Base-by-base conservation (phyloP, 768 basidiomycete species). In the Amanita subjunquillea region DNA sequence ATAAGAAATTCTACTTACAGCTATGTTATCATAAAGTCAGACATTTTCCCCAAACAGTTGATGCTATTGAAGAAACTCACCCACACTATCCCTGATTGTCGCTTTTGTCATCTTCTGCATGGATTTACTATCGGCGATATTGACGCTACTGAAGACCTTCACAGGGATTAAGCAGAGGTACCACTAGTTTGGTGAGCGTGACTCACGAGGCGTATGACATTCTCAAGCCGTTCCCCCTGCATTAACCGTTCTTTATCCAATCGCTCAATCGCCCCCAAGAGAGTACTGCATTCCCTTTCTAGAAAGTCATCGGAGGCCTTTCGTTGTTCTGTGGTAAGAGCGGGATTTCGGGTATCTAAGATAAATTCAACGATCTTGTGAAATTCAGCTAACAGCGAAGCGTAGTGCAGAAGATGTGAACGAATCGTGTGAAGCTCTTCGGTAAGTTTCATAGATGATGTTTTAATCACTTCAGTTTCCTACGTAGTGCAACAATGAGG, bases 361-460 rank as follows among this genome's bases (percentile, higher is more conserved):
- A 83, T 66, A 55, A 84, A 84, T 1, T 56, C 15, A 29, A 83
- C 72, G 2, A 77, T 70, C 57, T 80, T 77, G 6, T 59, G 59
- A 56, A 82, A 81, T 53, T 80, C 77, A 9, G 74, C 69, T 5
- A 83, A 67, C 13, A 84, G 71, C 5, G 76, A 73, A 7, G 68
- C 65, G 60, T 83, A 80, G 62, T 79, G 77, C 3, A 83, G 69
- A 25, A 77, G 72, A 56, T 82, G 80, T 0, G 80, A 80, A 37
- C 77, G 77, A 53, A 84, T 69, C 56, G 77, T 67, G 55, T 84
- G 79, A 39, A 83, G 67, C 47, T 78, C 72, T 12, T 68, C 73
- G 1, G 81, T 80, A 20, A 79, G 69, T n/a, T 56, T 58, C 62
- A 71, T 69, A 43, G 73, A 66, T 4, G 65, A 63, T 8, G 70